phyloP scores from a whole-genome alignment of 2,329 filamentous ascomycete genomes.

The Aspergillus persii region DNA sequence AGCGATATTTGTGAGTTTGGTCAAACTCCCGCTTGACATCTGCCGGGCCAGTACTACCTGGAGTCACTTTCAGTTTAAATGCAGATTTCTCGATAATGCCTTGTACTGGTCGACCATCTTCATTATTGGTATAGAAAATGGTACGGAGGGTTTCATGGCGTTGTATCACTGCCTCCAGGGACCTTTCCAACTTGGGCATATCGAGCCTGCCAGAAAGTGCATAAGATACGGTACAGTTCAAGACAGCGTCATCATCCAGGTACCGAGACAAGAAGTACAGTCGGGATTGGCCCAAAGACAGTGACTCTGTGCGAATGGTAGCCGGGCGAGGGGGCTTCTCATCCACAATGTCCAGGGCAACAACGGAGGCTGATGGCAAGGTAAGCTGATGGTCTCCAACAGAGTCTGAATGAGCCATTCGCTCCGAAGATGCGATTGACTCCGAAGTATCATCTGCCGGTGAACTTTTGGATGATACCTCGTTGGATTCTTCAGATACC shows the following conservation, averaged over 20 bases:
- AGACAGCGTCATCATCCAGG: conserved; percentile 22
- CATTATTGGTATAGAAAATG: conserved; percentile 19
- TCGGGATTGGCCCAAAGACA: conserved; percentile 5
- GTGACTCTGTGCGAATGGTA: background rate
- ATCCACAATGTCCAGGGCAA: background rate
- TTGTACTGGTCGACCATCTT: conserved; percentile 8
- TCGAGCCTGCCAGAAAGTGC: conserved; percentile 21
- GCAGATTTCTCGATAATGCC: conserved; percentile 1
- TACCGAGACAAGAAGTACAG: conserved; percentile 11
- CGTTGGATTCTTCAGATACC: background rate
- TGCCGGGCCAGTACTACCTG: background rate
- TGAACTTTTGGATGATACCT: conserved; percentile 2
- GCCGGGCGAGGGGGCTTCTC: conserved; percentile 2
- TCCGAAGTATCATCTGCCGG: conserved; percentile 2
- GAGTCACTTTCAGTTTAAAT: conserved; percentile 2
- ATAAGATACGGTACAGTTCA: conserved; percentile 20
- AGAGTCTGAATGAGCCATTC: background rate
- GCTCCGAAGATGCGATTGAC: background rate
- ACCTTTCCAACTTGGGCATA: conserved; percentile 14
- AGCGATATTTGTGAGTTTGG: conserved; percentile 16
- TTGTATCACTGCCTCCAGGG: conserved; percentile 15
- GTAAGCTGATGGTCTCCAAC: conserved; percentile 1
- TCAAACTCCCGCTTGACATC: conserved; percentile 8
- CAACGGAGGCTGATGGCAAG: background rate
- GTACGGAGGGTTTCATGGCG: conserved; percentile 29